phyloP scores from a whole-genome alignment of 805 yeast genomes.

The Cyberlindnera euphorbiiphila region DNA sequence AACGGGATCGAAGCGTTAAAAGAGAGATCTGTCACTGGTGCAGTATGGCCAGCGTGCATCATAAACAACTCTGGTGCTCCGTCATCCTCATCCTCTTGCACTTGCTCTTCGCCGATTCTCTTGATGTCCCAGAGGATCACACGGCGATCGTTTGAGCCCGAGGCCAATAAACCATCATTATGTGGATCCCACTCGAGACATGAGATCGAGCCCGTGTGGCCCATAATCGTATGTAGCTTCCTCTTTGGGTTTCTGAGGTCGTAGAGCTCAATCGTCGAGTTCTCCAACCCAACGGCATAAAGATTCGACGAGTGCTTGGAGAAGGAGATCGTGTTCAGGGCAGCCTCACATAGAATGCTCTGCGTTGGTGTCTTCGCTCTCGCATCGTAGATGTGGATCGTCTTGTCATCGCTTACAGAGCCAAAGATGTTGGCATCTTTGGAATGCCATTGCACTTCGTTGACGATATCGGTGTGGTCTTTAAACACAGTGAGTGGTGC shows the following conservation, averaged over 20 bases:
- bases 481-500: constrained; percentile 32
- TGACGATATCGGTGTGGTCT: constrained; percentile 57
- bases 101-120: constrained; percentile 80
- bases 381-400: constrained; percentile 50
- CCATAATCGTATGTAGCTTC: constrained; percentile 68
- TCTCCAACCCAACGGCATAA: constrained; percentile 67
- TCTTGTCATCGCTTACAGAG: constrained; percentile 69
- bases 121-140: constrained; percentile 77
- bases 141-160: constrained; percentile 74
- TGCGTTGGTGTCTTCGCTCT: constrained; percentile 29
- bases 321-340: constrained; percentile 63
- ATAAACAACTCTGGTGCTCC: constrained; percentile 84
- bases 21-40: constrained; percentile 67
- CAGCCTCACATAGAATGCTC: constrained; percentile 29
- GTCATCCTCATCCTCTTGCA: constrained; percentile 84
- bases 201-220: constrained; percentile 72
- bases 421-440: constrained; percentile 49
- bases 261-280: constrained; percentile 60
- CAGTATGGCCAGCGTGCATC: constrained; percentile 93
- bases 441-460: constrained; percentile 74
- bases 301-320: constrained; percentile 58
- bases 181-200: constrained; percentile 75
- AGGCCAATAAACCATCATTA: constrained; percentile 71
- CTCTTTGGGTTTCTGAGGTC: constrained; percentile 51
- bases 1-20: constrained; percentile 70